phyloP scores from a whole-genome alignment of 2,329 filamentous ascomycete genomes.

The Ceratocystis eucalypticola region DNA sequence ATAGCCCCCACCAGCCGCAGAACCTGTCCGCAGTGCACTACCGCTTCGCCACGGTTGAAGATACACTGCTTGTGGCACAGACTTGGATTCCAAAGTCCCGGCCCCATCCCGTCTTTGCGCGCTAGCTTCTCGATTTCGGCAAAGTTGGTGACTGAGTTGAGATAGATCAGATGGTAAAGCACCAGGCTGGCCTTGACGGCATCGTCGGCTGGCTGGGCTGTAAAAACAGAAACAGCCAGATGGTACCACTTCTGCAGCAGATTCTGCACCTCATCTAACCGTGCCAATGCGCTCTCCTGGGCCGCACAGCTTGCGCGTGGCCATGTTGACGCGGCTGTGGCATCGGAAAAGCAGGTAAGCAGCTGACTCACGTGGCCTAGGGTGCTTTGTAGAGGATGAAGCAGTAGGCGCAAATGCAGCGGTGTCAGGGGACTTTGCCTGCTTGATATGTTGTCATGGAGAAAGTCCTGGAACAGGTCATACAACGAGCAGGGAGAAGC shows the following conservation, averaged over 20 bases:
- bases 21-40: slow-evolving; percentile 56
- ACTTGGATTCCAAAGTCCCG: slow-evolving; percentile 39
- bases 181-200: slow-evolving; percentile 52
- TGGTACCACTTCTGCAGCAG: slow-evolving; percentile 55
- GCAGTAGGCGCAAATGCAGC: slow-evolving; percentile 49
- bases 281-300: slow-evolving; percentile 38
- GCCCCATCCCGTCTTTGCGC: slow-evolving; percentile 39
- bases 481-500: slow-evolving; percentile 42
- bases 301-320: slow-evolving; percentile 4
- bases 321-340: slow-evolving; percentile 26
- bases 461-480: slow-evolving; percentile 54
- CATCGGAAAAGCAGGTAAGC: slow-evolving; percentile 51
- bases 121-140: slow-evolving; percentile 53
- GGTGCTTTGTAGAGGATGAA: slow-evolving; percentile 54
- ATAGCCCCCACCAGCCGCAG: slow-evolving; percentile 47
- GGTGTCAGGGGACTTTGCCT: slow-evolving; percentile 34
- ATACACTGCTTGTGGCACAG: slow-evolving; percentile 50
- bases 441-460: slow-evolving; percentile 46
- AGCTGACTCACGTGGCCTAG: slow-evolving; percentile 53
- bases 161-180: slow-evolving; percentile 56
- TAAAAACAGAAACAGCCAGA: slow-evolving; percentile 43
- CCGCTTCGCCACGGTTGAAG: slow-evolving; percentile 46
- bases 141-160: slow-evolving; percentile 56
- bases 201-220: slow-evolving; percentile 42
- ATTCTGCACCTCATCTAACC: slow-evolving; percentile 50